A percentile compares a stretch with the other conserved stretches of the same genome.
Evolutionary conservation across 148 eudicot species (phyloP).

Genomic region (Beta vulgaris): DNA sequence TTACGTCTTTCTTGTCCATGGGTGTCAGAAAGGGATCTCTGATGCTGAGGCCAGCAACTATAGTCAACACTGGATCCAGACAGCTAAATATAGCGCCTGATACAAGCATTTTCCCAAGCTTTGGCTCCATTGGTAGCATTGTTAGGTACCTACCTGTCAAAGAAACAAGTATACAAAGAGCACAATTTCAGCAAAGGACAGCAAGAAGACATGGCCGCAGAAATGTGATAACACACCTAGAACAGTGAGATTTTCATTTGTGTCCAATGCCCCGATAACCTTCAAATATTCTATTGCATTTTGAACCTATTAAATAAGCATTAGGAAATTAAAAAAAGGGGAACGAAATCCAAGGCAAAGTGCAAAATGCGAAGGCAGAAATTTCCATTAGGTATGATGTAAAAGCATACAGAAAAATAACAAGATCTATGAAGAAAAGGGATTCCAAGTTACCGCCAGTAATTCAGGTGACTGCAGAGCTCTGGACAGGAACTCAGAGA

Average conservation of each 20-base stretch:
- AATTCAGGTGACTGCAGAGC: slow-evolving; percentile 92
- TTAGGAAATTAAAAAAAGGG: not conserved
- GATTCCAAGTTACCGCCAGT: slow-evolving; percentile 61
- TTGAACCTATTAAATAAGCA: slow-evolving; percentile 60
- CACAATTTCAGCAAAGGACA: not conserved
- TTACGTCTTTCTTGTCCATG: slow-evolving; percentile 92
- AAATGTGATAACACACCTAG: slow-evolving; percentile 45
- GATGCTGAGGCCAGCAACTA: slow-evolving; percentile 93
- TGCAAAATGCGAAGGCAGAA: not conserved
- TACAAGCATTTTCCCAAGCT: slow-evolving; percentile 92
- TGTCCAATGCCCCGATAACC: slow-evolving; percentile 88
- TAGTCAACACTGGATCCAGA: slow-evolving; percentile 80
- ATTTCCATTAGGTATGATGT: not conserved
- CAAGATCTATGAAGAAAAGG: not conserved
- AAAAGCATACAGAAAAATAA: not conserved
- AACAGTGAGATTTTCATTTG: slow-evolving; percentile 68
- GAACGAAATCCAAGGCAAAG: slow-evolving; percentile 3
- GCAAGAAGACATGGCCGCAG: not conserved
- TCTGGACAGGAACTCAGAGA: slow-evolving; percentile 81
- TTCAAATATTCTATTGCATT: slow-evolving; percentile 92
- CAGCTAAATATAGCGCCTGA: slow-evolving; percentile 80
- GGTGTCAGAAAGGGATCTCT: slow-evolving; percentile 96
- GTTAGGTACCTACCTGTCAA: slow-evolving; percentile 78
- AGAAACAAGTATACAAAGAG: too few species aligned
- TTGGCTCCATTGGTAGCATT: slow-evolving; percentile 86